Percentiles rank a stretch among this genome's conserved stretches.
Evolutionary conservation across 2,329 filamentous ascomycete species (phyloP).

Genomic region (Ceratocystis harringtonii): DNA sequence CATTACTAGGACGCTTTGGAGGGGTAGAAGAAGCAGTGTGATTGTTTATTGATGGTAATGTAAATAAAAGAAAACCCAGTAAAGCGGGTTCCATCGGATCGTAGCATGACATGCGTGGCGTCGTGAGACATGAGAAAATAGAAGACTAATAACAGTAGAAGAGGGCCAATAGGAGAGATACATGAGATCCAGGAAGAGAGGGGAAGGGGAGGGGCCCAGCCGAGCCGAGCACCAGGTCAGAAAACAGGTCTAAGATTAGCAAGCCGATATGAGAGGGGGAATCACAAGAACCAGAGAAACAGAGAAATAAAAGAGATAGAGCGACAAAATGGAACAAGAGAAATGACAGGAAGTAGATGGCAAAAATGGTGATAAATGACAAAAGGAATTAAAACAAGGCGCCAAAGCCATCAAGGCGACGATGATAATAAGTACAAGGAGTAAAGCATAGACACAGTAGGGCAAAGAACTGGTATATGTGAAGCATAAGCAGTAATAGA

Average conservation of each 20-base stretch:
- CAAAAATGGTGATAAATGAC: no score
- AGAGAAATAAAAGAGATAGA: not conserved
- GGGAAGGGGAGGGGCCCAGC: not conserved
- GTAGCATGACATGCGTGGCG: not conserved
- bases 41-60: not conserved
- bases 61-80: not conserved
- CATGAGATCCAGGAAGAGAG: not conserved
- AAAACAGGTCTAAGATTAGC: not conserved
- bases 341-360: no score
- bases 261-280: not conserved
- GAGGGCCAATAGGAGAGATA: not conserved
- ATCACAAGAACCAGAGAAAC: not conserved
- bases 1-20: not conserved
- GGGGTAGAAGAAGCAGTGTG: not conserved
- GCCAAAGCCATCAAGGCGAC: not conserved
- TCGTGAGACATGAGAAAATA: constrained; percentile 1
- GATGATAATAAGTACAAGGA: not conserved
- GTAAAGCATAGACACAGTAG: not conserved
- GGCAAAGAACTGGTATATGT: not conserved
- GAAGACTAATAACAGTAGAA: not conserved
- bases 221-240: not conserved
- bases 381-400: not conserved
- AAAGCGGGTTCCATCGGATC: not conserved
- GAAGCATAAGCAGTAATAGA: not conserved
- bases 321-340: no score